phyloP scores from a whole-genome alignment of 257 asterid species.

The Solanum megistacrolobum region DNA sequence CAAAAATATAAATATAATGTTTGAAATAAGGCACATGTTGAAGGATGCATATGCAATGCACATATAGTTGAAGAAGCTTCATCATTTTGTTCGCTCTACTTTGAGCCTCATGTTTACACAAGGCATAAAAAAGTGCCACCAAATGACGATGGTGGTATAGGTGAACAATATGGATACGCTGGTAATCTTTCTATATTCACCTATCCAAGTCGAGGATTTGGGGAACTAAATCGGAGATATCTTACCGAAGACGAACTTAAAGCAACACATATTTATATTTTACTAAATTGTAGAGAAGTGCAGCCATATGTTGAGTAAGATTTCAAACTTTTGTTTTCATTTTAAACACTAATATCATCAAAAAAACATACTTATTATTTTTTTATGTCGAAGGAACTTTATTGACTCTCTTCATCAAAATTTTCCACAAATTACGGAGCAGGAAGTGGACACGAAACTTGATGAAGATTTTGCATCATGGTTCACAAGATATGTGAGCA shows the following conservation, averaged over 20 bases:
- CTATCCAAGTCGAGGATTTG: neutral
- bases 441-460: neutral
- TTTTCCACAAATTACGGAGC: neutral
- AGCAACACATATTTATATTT: neutral
- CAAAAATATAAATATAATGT: neutral
- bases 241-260: neutral
- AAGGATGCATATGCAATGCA: neutral
- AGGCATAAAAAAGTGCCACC: neutral
- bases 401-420: neutral
- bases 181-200: neutral
- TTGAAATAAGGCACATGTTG: neutral
- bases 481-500: neutral
- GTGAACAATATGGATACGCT: no score
- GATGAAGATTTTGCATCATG: no score
- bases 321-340: neutral
- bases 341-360: neutral
- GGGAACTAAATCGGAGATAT: neutral
- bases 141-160: neutral
- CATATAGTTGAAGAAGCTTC: neutral
- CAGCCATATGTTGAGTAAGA: neutral
- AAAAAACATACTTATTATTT: no score
- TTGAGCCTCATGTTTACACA: neutral
- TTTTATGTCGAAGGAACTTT: no score
- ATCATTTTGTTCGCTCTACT: neutral
- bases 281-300: neutral